A percentile compares a stretch with the other conserved stretches of the same genome.
Evolutionary conservation across 257 asterid genomes (phyloP).

Genomic region (Solanum virginianum): DNA sequence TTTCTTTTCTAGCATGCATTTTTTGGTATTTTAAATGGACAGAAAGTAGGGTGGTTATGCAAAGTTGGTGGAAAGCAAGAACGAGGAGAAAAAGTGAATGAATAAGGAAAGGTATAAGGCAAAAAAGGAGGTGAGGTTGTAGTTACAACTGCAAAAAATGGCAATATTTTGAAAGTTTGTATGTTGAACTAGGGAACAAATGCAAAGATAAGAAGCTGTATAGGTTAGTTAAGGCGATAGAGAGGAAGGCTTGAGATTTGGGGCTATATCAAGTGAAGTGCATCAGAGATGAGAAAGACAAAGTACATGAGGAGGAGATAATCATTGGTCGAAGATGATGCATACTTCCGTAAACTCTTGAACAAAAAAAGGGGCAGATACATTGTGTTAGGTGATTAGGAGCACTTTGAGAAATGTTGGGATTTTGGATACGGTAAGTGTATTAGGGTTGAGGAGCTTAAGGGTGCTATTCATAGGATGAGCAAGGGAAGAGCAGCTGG

Average conservation of each 20-base stretch:
- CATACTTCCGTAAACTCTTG: background rate
- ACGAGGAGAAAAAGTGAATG: background rate
- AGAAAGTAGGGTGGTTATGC: background rate
- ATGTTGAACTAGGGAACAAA: background rate
- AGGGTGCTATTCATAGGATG: background rate
- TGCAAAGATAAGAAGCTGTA: background rate
- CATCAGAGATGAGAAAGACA: background rate
- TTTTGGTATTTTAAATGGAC: background rate
- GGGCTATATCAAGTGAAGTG: background rate
- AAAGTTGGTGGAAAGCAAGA: background rate
- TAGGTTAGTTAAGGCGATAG: background rate
- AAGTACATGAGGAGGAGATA: background rate
- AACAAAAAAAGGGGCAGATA: background rate
- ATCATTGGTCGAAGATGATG: background rate
- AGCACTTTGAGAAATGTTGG: background rate
- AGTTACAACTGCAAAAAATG: background rate
- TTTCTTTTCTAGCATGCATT: background rate
- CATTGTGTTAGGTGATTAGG: background rate
- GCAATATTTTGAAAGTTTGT: background rate
- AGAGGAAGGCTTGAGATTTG: background rate
- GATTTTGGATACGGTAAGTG: background rate
- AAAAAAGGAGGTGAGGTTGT: background rate
- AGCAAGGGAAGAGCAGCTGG: background rate
- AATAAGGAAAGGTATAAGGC: background rate
- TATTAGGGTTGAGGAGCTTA: background rate